A percentile compares a stretch with the other conserved stretches of the same genome.
Evolutionary conservation across 2,329 filamentous ascomycete genomes (phyloP).

Genomic region (Colletotrichum sidae): DNA sequence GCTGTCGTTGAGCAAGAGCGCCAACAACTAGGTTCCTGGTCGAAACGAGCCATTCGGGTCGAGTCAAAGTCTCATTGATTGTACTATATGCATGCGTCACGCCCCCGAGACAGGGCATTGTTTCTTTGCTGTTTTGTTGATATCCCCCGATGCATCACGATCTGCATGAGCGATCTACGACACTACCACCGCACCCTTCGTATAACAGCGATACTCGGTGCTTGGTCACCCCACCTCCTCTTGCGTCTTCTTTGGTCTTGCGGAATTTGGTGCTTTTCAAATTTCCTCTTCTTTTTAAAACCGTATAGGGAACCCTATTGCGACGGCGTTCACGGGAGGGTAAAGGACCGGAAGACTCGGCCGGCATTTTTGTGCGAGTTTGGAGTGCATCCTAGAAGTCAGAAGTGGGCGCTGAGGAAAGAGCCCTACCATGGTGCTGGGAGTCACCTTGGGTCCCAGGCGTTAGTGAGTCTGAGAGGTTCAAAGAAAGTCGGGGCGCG

Average conservation of each 20-base stretch:
- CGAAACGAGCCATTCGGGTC: background rate
- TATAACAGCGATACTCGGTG: constrained; percentile 36
- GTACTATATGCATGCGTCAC: constrained; percentile 37
- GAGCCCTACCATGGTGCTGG: constrained; percentile 36
- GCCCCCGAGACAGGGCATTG: constrained; percentile 18
- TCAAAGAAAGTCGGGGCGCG: constrained; percentile 27
- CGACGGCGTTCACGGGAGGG: constrained; percentile 34
- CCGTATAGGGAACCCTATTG: constrained; percentile 32
- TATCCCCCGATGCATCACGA: constrained; percentile 56
- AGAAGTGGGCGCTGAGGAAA: constrained; percentile 44
- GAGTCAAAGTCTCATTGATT: constrained; percentile 40
- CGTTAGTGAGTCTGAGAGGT: constrained; percentile 21
- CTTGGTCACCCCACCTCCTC: constrained; percentile 26
- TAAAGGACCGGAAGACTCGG: constrained; percentile 32
- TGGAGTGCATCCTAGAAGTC: constrained; percentile 45
- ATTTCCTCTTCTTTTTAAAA: constrained; percentile 26
- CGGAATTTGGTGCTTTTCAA: constrained; percentile 40
- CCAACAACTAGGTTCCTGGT: constrained; percentile 47
- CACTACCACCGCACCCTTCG: constrained; percentile 30
- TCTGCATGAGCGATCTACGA: constrained; percentile 64
- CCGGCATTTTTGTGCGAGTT: constrained; percentile 40
- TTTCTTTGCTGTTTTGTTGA: constrained; percentile 48
- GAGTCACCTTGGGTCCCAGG: constrained; percentile 18
- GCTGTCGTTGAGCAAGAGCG: constrained; percentile 56
- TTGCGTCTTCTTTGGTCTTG: constrained; percentile 41